Conservation (phyloP, 208 protist genomes). For the Trypanosoma theileri region DNA sequence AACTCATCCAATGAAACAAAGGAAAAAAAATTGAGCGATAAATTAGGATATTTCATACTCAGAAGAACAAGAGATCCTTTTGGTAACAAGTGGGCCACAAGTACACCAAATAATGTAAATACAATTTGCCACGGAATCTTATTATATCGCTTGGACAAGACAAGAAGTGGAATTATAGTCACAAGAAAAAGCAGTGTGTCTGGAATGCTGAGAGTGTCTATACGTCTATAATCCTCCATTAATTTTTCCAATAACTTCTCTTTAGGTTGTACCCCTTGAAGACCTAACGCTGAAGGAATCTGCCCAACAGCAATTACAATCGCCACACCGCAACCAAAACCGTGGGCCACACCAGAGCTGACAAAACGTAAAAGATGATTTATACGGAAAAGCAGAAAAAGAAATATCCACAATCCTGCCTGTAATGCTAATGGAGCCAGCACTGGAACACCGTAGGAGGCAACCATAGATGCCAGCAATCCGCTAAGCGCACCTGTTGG, state of each 20-base stretch:
- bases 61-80: constrained; percentile 24
- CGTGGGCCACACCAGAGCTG: constrained; percentile 36
- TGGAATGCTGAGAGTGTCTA: constrained; percentile 22
- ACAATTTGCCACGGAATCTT: constrained; percentile 36
- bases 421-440: constrained; percentile 29
- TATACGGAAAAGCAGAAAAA: constrained; percentile 30
- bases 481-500: constrained; percentile 35
- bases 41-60: constrained; percentile 28
- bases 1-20: constrained; percentile 11
- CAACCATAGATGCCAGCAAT: constrained; percentile 30
- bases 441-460: constrained; percentile 14
- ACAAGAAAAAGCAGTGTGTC: constrained; percentile 34
- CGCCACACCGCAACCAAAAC: constrained; percentile 33
- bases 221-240: constrained; percentile 16
- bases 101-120: constrained; percentile 31
- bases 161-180: constrained; percentile 26
- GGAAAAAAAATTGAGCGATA: constrained; percentile 29
- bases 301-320: constrained; percentile 36
- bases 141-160: constrained; percentile 25
- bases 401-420: constrained; percentile 30
- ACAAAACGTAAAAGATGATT: constrained; percentile 32
- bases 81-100: constrained; percentile 22
- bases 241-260: constrained; percentile 32
- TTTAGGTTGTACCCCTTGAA: constrained; percentile 17
- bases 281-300: constrained; percentile 32